Evolutionary conservation across 257 asterid genomes (phyloP).

Genomic region (Galeopsis tetrahit): DNA sequence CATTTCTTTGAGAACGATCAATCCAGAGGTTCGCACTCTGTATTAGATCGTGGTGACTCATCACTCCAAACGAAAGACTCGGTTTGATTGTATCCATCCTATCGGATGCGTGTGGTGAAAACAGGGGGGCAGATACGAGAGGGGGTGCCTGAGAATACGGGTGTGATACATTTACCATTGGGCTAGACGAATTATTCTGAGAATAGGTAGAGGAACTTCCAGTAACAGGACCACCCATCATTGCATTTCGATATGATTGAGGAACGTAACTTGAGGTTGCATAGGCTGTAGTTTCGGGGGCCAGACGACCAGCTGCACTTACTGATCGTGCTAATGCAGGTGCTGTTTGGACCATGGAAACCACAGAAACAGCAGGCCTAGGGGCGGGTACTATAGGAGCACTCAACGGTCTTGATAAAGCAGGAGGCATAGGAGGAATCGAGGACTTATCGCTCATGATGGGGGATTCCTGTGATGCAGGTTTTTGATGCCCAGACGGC

Average conservation of each 20-base stretch:
- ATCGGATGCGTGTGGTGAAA: constrained; percentile 53
- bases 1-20: constrained; percentile 56
- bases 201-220: constrained; percentile 52
- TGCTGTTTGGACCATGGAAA: constrained; percentile 57
- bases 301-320: constrained; percentile 80
- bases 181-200: constrained; percentile 54
- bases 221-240: constrained; percentile 58
- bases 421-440: constrained; percentile 47
- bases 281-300: constrained; percentile 58
- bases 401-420: constrained; percentile 81
- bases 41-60: constrained; percentile 47
- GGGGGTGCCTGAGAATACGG: constrained; percentile 56
- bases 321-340: constrained; percentile 72
- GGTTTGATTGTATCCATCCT: constrained; percentile 52
- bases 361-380: constrained; percentile 56
- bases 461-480: constrained; percentile 37
- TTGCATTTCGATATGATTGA: constrained; percentile 87
- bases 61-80: constrained; percentile 64
- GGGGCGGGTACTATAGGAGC: constrained; percentile 71
- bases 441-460: constrained; percentile 49
- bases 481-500: constrained; percentile 38
- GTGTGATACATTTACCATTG: constrained; percentile 49
- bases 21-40: constrained; percentile 63
- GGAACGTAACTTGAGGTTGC: constrained; percentile 60
- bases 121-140: constrained; percentile 48